Percentiles rank a stretch among this genome's conserved stretches.
These are phyloP conservation scores for Zea luxurians DNA, from an alignment of 176 grass and related monocot species.

Conservation along the genomic window DNA sequence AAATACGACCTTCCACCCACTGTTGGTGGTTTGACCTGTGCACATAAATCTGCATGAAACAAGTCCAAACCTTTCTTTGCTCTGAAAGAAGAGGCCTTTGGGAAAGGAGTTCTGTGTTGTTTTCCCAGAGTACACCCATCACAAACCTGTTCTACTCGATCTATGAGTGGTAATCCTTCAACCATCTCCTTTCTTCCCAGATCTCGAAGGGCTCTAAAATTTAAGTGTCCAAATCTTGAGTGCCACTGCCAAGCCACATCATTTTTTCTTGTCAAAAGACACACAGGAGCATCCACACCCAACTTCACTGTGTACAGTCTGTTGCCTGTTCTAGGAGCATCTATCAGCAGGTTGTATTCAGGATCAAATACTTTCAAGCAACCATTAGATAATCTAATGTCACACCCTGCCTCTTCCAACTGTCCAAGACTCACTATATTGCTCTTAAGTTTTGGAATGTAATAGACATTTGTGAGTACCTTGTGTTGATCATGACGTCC, in stretches of 20 bases:
- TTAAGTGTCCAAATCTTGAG: neutral
- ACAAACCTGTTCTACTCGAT: neutral
- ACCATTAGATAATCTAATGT: neutral
- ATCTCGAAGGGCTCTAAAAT: neutral
- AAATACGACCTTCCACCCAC: too few species aligned
- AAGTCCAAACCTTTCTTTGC: too few species aligned
- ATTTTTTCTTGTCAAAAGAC: neutral
- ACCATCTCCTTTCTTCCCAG: neutral
- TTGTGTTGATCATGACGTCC: neutral
- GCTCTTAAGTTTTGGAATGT: neutral
- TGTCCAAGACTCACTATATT: neutral
- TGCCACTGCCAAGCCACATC: neutral
- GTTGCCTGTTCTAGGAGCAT: neutral
- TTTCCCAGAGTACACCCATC: too few species aligned
- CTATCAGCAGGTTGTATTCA: fast-evolving
- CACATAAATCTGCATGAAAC: too few species aligned
- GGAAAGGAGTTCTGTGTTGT: too few species aligned
- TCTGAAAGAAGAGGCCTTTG: too few species aligned
- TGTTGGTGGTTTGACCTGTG: too few species aligned
- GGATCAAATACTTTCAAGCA: neutral
- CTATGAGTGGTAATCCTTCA: neutral
- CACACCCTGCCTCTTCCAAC: neutral
- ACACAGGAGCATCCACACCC: neutral
- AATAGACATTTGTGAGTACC: neutral
- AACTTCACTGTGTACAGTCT: neutral